Evolutionary conservation across 2,329 filamentous ascomycete species (phyloP), one percentile per base, ranked within the genome.

Genomic region (Neofusicoccum sp.): DNA sequence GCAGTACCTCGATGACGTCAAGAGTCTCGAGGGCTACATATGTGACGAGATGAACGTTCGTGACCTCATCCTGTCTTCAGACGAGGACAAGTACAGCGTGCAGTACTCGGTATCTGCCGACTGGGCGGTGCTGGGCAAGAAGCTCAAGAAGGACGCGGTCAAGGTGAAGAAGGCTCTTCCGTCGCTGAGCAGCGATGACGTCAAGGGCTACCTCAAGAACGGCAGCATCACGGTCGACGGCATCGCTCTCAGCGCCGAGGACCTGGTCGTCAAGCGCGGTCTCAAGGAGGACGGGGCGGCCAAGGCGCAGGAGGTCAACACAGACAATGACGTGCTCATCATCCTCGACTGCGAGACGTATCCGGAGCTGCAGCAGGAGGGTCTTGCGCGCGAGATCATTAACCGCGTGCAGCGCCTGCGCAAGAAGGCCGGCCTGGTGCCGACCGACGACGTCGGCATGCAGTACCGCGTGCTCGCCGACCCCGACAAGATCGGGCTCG

Each of bases 401-500:
- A 89, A 96, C 75, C 88, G 93, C 41, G 89, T 99, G 24, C 95
- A 99, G 78, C 86, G 90, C 66, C 81, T 98, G 64, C 87, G 95
- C 66, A 99, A 99, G 85, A 95, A 95, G 80, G 93, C 93, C 6
- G 91, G 91, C 0, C 81, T 99, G 57, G 86, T 93, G 65, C 87
- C 92, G 1, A 98, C 93, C 0, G 95, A 99, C 71, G 95, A 98
- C 71, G 88, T 99, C 64, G 90, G 89, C 78, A 96, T 99, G 90
- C 90, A 96, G 75, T 98, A 96, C 78, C 83, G 82, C 61, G 86
- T 98, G 4, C 78, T 96, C 51, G 83, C 85, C 6, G 92, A 96
- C 70, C 89, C 90, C 0, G 89, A 95, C 2, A 83, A 85, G 45
- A 82, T 93, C 62, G 91, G 90, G 4, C 75, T 96, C 26, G 85